phyloP scores from a whole-genome alignment of 352 stramenopile species.

The Thalassiosira sp. region DNA sequence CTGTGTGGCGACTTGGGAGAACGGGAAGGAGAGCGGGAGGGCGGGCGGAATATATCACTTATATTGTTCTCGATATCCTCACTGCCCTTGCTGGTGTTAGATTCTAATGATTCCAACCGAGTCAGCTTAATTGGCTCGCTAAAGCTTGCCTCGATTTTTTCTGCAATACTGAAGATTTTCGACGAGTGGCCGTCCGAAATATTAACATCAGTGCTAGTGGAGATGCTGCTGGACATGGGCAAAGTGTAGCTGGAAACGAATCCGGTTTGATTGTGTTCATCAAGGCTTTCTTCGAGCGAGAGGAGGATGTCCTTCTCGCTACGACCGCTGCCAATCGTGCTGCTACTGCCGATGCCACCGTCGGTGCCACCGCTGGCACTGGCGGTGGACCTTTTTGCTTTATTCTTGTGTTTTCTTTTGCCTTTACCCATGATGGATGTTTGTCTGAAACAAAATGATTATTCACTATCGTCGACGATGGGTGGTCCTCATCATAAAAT shows the following conservation, averaged over 20 bases:
- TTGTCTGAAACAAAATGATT: no score
- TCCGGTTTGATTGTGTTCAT: constrained; percentile 26
- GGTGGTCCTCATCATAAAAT: no score
- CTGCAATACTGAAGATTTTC: not conserved
- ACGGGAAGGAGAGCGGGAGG: constrained; percentile 2
- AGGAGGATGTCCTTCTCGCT: constrained; percentile 18
- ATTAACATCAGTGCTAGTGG: not conserved
- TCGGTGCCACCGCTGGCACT: not conserved
- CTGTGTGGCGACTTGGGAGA: not conserved
- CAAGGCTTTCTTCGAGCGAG: constrained; percentile 25
- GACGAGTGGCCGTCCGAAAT: not conserved
- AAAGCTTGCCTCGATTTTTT: not conserved
- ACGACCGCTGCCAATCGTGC: not conserved
- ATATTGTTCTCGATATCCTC: not conserved
- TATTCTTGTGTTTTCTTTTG: constrained; percentile 4
- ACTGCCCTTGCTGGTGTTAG: not conserved
- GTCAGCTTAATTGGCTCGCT: not conserved
- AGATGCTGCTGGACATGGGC: not conserved
- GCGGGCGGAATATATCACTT: constrained; percentile 3
- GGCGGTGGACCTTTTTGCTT: not conserved
- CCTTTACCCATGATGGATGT: constrained; percentile 4
- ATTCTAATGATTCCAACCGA: constrained; percentile 4
- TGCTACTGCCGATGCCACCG: not conserved
- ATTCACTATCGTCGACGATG: no score
- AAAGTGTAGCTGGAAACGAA: constrained; percentile 19